Evolutionary conservation across 805 yeast genomes (phyloP).

Genomic region (Ogataea pini): DNA sequence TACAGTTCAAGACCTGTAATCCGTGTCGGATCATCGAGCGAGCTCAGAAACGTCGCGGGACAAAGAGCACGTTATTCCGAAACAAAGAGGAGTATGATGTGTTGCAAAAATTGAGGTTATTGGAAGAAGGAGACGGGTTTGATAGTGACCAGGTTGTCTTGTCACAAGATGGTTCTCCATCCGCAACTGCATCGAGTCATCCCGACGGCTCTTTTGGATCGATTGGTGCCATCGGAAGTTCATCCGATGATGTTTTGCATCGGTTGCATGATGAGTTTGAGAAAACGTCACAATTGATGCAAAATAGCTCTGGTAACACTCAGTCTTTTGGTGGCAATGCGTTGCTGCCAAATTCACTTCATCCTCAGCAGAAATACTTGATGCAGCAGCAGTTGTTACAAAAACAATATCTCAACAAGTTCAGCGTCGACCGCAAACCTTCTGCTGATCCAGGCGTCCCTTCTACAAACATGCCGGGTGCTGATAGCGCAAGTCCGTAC

Average conservation of each 20-base stretch:
- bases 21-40: conserved; percentile 59
- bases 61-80: conserved; percentile 25
- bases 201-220: conserved; percentile 1
- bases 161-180: conserved; percentile 1
- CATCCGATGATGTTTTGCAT: conserved; percentile 4
- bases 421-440: conserved; percentile 3
- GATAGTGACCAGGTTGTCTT: background rate
- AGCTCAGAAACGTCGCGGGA: conserved; percentile 36
- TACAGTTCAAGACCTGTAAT: conserved; percentile 58
- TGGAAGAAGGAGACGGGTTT: conserved; percentile 11
- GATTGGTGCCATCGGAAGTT: background rate
- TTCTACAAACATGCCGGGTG: background rate
- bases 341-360: conserved; percentile 1
- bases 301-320: conserved; percentile 2
- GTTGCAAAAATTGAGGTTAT: conserved; percentile 16
- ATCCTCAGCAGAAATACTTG: conserved; percentile 10
- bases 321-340: background rate
- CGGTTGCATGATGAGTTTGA: conserved; percentile 15
- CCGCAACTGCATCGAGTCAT: background rate
- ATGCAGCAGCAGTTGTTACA: conserved; percentile 9
- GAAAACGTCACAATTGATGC: conserved; percentile 10
- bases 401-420: conserved; percentile 9
- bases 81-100: conserved; percentile 19
- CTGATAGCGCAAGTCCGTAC: background rate
- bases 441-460: background rate